Percentiles rank a stretch among this genome's conserved stretches.
phyloP scores from a whole-genome alignment of 2,329 filamentous ascomycete genomes.

The Aspergillus sp. region DNA sequence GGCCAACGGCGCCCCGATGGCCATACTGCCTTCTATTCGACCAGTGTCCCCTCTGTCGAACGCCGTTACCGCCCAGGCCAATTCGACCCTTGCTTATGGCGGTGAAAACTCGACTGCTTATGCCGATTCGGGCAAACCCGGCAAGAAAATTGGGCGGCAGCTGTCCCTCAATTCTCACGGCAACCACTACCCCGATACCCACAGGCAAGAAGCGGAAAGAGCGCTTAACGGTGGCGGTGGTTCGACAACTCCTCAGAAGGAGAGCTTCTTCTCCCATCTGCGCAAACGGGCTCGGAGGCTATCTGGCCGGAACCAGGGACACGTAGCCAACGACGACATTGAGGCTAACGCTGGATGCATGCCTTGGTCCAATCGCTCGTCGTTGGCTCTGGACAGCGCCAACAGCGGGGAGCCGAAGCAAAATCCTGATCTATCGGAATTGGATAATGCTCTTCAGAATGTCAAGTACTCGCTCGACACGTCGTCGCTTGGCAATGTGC shows the following conservation, averaged over 20 bases:
- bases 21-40: constrained; percentile 86
- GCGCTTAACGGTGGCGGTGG: constrained; percentile 75
- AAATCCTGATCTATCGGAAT: constrained; percentile 47
- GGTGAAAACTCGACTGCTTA: constrained; percentile 30
- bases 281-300: constrained; percentile 86
- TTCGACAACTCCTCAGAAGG: constrained; percentile 72
- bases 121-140: constrained; percentile 47
- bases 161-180: constrained; percentile 84
- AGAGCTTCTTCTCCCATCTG: constrained; percentile 96
- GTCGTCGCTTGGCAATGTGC: constrained; percentile 27
- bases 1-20: constrained; percentile 84
- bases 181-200: constrained; percentile 84
- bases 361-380: constrained; percentile 81
- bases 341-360: constrained; percentile 89
- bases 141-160: constrained; percentile 91
- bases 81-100: constrained; percentile 50
- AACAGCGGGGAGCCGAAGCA: constrained; percentile 39
- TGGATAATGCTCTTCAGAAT: constrained; percentile 53
- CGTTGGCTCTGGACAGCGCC: constrained; percentile 62
- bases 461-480: constrained; percentile 51
- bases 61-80: constrained; percentile 81
- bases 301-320: constrained; percentile 79
- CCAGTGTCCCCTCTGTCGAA: constrained; percentile 96
- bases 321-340: constrained; percentile 74
- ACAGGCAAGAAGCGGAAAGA: constrained; percentile 83